A percentile compares a stretch with the other conserved stretches of the same genome.
phyloP scores from a whole-genome alignment of 2,329 filamentous ascomycete genomes.

The Rhynchosporium graminicola region DNA sequence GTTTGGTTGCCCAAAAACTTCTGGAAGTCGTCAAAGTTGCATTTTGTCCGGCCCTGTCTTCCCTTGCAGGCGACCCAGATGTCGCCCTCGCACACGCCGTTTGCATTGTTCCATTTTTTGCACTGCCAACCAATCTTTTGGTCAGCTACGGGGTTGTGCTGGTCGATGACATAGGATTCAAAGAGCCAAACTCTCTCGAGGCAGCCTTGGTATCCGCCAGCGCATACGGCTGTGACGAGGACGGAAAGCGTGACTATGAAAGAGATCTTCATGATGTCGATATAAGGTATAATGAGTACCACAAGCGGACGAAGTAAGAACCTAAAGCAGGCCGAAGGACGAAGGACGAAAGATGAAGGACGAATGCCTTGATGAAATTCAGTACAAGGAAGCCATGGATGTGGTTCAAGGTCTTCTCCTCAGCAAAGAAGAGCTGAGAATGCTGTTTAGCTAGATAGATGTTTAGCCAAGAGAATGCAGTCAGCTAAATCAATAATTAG shows the following conservation, averaged over 20 bases:
- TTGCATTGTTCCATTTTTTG: background rate
- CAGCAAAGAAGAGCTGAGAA: background rate
- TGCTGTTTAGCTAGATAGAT: background rate
- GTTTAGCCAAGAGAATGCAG: background rate
- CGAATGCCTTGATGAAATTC: background rate
- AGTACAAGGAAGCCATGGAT: background rate
- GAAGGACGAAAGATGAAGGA: background rate
- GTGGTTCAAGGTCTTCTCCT: background rate
- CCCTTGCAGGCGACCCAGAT: background rate
- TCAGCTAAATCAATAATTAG: background rate
- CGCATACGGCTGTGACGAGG: background rate
- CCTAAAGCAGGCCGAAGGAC: background rate
- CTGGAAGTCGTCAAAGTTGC: background rate
- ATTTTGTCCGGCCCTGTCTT: background rate
- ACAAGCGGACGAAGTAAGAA: background rate
- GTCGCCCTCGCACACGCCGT: background rate
- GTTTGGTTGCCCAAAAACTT: background rate
- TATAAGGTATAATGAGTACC: background rate
- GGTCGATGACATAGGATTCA: background rate
- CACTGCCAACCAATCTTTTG: background rate
- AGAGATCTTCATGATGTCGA: background rate
- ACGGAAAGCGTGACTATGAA: background rate
- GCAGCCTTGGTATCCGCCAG: background rate
- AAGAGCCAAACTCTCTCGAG: slow-evolving; percentile 1
- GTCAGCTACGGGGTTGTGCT: background rate